Base-by-base conservation (phyloP, 352 stramenopile genomes). In the Phytophthora pini region DNA sequence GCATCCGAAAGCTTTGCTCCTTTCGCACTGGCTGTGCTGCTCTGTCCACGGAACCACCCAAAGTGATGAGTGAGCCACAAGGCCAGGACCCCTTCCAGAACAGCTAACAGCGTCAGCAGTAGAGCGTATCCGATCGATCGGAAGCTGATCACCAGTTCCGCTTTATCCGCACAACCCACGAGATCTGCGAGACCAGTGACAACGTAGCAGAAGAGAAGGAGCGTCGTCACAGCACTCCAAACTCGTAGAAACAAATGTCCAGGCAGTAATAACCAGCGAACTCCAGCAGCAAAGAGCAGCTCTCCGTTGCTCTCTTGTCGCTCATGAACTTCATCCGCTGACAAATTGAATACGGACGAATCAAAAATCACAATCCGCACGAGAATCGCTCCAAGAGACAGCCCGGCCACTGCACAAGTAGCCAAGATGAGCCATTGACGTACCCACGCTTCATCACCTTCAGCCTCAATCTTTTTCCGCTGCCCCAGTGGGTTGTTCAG, bases 161-260 rank as follows among this genome's bases (percentile, higher is more conserved):
- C 31, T 54, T 85, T 87, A 6, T 76, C 55, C 20, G 68, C 72
- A 62, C 80, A 74, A 10, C 61, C 80, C 24, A 70, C 65, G 4
- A 89, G 57, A 38, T 89, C 80, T 0, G 70, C 68, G 5, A 82
- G n/a, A 15, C 72, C 70, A 17, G 77, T 87, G 15, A 73, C 55
- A 0, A 79, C 58, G 31, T 87, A 78, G 63, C 80, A 89, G 22
- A 87, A 63, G 3, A 87, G 44, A 45, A 89, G 67, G 6, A 74
- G 68, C 43, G 80, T 58, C 6, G 65, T 64, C 29, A 82, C 55
- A 11, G 74, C 81, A 44, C 67, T 77, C 80, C 80, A 89, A 1
- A 74, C 51, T 1, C 80, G 77, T 5, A 82, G 17, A 29, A 88
- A 88, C 7, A 88, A 58, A 22, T 72, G 60, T 0, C 75, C 77